Evolutionary conservation across 768 basidiomycete genomes (phyloP).

Genomic region (Leccinum subgranulosum): DNA sequence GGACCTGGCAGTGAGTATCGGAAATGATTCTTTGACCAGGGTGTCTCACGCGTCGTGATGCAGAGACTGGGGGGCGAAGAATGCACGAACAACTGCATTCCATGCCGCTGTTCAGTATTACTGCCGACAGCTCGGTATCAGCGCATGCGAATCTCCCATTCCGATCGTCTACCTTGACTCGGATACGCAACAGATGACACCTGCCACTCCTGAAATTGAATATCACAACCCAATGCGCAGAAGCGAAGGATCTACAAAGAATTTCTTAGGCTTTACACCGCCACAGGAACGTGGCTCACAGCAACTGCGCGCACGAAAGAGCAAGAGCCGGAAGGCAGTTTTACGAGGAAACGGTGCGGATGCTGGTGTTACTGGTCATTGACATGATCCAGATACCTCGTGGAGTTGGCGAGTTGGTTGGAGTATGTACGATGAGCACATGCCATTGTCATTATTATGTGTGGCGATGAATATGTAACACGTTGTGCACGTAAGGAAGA

Average conservation of each 20-base stretch:
- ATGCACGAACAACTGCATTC: constrained; percentile 69
- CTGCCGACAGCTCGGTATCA: constrained; percentile 66
- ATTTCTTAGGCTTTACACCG: constrained; percentile 30
- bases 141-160: constrained; percentile 54
- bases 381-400: constrained; percentile 9
- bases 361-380: constrained; percentile 3
- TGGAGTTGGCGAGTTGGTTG: constrained; percentile 10
- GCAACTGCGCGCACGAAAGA: constrained; percentile 28
- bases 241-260: constrained; percentile 11
- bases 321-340: constrained; percentile 33
- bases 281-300: constrained; percentile 17
- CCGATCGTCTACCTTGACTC: constrained; percentile 50
- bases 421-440: not conserved
- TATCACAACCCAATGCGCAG: not conserved
- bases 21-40: not conserved
- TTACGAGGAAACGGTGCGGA: constrained; percentile 30
- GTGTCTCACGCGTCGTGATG: constrained; percentile 3
- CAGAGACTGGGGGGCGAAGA: constrained; percentile 60
- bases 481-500: constrained; percentile 12
- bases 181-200: constrained; percentile 9
- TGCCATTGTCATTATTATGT: not conserved
- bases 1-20: constrained; percentile 35
- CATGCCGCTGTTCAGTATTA: constrained; percentile 75
- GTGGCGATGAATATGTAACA: constrained; percentile 2
- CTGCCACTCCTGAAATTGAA: constrained; percentile 1